These are phyloP conservation scores for Leccinum barrowsii DNA, from an alignment of 768 basidiomycete species.

Conservation along the genomic window DNA sequence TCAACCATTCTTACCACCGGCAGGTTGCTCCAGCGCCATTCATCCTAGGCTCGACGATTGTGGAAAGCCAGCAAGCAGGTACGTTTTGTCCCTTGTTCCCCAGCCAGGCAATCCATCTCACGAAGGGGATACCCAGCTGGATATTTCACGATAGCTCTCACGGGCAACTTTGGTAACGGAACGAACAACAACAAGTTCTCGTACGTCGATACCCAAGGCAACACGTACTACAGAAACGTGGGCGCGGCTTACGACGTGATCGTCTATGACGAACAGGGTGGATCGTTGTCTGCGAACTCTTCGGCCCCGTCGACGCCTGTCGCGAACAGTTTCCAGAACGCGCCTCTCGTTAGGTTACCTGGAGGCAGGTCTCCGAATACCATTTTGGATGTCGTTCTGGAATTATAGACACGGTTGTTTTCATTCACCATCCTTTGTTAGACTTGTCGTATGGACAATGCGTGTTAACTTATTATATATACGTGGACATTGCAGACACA, in stretches of 20 bases:
- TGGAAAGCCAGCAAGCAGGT: slow-evolving; percentile 59
- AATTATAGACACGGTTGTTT: background rate
- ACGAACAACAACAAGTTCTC: slow-evolving; percentile 66
- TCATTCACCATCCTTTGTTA: background rate
- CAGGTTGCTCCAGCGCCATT: slow-evolving; percentile 55
- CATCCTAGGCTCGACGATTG: slow-evolving; percentile 53
- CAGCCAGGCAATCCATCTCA: background rate
- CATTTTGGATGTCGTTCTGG: background rate
- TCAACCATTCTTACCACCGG: slow-evolving; percentile 71
- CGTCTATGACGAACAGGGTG: slow-evolving; percentile 54
- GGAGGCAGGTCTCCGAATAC: slow-evolving; percentile 22
- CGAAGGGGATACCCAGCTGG: slow-evolving; percentile 35
- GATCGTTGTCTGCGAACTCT: slow-evolving; percentile 37
- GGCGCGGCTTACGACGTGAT: slow-evolving; percentile 60
- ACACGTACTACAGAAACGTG: slow-evolving; percentile 61
- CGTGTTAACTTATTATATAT: slow-evolving; percentile 3
- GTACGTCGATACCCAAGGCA: slow-evolving; percentile 55
- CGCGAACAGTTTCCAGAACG: background rate
- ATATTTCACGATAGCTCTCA: slow-evolving; percentile 42
- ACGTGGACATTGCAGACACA: slow-evolving; percentile 6
- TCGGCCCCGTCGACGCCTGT: slow-evolving; percentile 6
- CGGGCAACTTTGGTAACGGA: slow-evolving; percentile 61
- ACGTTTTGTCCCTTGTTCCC: slow-evolving; percentile 15
- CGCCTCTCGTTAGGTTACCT: slow-evolving; percentile 33
- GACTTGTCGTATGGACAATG: slow-evolving; percentile 5